A percentile compares a stretch with the other conserved stretches of the same genome.
Evolutionary conservation across 139 green algal genomes (phyloP).

Genomic region (Dunaliella primolecta): DNA sequence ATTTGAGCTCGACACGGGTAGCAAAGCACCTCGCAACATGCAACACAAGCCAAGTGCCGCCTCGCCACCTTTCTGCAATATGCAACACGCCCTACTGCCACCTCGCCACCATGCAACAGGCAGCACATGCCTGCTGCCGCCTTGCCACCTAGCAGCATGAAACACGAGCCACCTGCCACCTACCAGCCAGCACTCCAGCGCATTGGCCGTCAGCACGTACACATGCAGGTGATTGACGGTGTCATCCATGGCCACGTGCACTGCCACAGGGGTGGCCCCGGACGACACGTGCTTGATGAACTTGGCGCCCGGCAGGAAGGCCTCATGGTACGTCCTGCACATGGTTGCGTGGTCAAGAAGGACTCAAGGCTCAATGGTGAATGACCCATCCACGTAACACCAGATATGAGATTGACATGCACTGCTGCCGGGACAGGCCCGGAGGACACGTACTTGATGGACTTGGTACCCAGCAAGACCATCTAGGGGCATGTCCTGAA

Average conservation of each 20-base stretch:
- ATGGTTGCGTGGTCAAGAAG: neutral
- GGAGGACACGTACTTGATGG: too few relatives aligned
- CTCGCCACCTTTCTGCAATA: neutral
- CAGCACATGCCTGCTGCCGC: neutral
- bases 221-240: constrained; percentile 17
- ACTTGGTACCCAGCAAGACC: too few relatives aligned
- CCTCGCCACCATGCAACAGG: neutral
- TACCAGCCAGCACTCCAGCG: constrained; percentile 44
- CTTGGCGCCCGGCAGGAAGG: constrained; percentile 30
- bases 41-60: neutral
- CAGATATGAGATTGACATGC: too few relatives aligned
- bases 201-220: constrained; percentile 25
- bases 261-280: constrained; percentile 6
- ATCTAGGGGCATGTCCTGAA: too few relatives aligned
- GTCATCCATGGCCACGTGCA: constrained; percentile 12
- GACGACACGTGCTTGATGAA: constrained; percentile 20
- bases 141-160: too few relatives aligned
- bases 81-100: neutral
- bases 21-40: neutral
- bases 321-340: constrained; percentile 20
- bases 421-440: too few relatives aligned
- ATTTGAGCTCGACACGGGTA: too few relatives aligned
- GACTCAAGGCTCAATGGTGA: too few relatives aligned
- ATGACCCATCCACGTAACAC: too few relatives aligned
- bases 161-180: neutral